Base-by-base conservation (phyloP, 169 alveolate genomes). In the Eimeria zaria region DNA sequence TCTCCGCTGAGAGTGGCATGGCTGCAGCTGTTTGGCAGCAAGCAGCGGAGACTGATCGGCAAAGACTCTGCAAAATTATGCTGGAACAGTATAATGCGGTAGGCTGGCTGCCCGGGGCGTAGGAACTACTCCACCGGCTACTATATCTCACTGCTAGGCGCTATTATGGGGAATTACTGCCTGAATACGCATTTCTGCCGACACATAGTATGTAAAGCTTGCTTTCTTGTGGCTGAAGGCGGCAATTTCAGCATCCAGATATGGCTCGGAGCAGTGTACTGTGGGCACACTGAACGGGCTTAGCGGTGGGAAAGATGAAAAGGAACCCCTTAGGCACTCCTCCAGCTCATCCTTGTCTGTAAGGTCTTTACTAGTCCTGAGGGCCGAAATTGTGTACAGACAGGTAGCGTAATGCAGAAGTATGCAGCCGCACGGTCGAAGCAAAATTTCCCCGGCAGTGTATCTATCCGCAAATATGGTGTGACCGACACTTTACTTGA, bases 1-100 rank as follows among this genome's bases (percentile, higher is more conserved):
- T 98, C 85, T 95, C 96, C 84, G 84, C 96, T 96, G 83, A 97
- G 97, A 93, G 95, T 97, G 96, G 98, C 97, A 55, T 97, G 30
- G 69, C 64, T 48, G 4, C 51, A 55, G 27, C 90, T n/a, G 27
- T 53, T 53, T 60, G 89, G 88, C 83, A 80, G 53, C 36, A 76
- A 41, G 83, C 58, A 30, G 96, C 89, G 30, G 81, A 81, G 67
- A 41, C 62, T 24, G 89, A 73, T 74, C 89, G 95, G 41, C 93
- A 87, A 24, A 87, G 24, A 20, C 93, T 87, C 33, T 87, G 93
- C 30, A 87, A 44, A 41, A 58, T 87, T 18, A 87, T 87, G 93
- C 83, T 87, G 60, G 81, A 87, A 48, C 80, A 87, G 41, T 87
- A 87, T 53, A 87, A 87, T 39, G 53, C 48, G 22, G 93, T 87